Evolutionary conservation across 768 basidiomycete species (phyloP), one percentile per base, ranked within the genome.

Genomic region (Amanita pseudoporphyria): DNA sequence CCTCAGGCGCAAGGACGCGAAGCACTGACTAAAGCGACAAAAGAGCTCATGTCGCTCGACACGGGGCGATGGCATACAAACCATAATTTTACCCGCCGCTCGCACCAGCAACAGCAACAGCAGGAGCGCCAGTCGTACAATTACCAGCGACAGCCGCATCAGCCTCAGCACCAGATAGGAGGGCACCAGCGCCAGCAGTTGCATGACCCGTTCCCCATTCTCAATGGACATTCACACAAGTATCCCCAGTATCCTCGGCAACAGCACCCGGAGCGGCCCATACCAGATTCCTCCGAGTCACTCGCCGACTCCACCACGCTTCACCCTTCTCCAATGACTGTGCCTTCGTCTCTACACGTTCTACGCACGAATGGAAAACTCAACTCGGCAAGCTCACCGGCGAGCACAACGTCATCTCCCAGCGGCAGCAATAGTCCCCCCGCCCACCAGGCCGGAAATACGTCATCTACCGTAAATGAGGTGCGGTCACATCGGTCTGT

Each of bases 41-140:
- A 85, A 63, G 85, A 89, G 63, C 77, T 91, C 38, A 87, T 91
- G 81, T 71, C 84, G 3, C 71, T 88, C 22, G 84, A 84, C 52
- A 56, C 68, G 22, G 70, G 64, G 12, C 64, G 60, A 6, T 79
- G 68, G 71, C 49, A 51, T 16, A 26, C 28, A 18, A 3, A 24
- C 19, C 9, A n/a, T 19, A 7, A 9, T 16, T 30, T 43, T 36
- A 22, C 35, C 21, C 40, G 43, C 45, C 51, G 49, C 24, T 54
- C 55, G 47, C 53, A 57, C 45, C 56, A 54, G 38, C 49, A 53
- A 49, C 52, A 61, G 53, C 54, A 57, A 28, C 54, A 53, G 31
- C 53, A 51, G 9, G n/a, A n/a, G n/a, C n/a, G n/a, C n/a, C 44
- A 44, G 10, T 47, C 42, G 21, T 54, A 51, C 37, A 52, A 31